Evolutionary conservation across 169 alveolate genomes (phyloP).

Genomic region (Plasmodium fragile): DNA sequence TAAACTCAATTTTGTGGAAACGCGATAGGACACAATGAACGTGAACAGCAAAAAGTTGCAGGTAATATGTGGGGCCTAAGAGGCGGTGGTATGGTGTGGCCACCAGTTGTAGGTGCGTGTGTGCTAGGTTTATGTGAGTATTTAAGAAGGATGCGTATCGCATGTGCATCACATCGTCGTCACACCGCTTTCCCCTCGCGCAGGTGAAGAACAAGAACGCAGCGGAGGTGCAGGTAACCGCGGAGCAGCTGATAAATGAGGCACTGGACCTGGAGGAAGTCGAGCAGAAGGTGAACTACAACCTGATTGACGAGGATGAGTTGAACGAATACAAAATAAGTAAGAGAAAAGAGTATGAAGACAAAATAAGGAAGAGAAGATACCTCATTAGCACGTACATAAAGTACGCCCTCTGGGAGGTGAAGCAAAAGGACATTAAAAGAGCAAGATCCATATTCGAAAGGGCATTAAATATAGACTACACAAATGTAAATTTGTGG

Average conservation of each 20-base stretch:
- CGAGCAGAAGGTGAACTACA: conserved; percentile 86
- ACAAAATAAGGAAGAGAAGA: conserved; percentile 94
- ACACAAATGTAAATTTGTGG: conserved; percentile 95
- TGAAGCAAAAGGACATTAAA: conserved; percentile 93
- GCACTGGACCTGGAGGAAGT: conserved; percentile 95
- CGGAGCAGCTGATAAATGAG: conserved; percentile 98
- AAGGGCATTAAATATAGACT: conserved; percentile 97
- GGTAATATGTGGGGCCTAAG: conserved; percentile 20
- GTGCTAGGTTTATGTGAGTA: background rate
- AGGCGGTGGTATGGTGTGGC: background rate
- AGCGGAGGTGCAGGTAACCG: conserved; percentile 98
- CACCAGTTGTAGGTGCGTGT: background rate
- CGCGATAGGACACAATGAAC: conserved; percentile 15
- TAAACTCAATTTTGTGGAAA: background rate
- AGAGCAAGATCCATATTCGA: conserved; percentile 97
- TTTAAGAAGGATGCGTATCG: background rate
- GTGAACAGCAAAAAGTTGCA: conserved; percentile 51
- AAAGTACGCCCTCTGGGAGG: conserved; percentile 99
- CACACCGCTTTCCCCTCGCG: background rate
- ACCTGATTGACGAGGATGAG: conserved; percentile 93
- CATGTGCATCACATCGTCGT: background rate
- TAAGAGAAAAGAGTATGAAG: conserved; percentile 97
- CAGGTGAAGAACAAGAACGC: conserved; percentile 96
- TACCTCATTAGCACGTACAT: conserved; percentile 97
- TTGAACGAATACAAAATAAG: conserved; percentile 94